phyloP scores from a whole-genome alignment of 306 rosid species.

The Purshia tridentata region DNA sequence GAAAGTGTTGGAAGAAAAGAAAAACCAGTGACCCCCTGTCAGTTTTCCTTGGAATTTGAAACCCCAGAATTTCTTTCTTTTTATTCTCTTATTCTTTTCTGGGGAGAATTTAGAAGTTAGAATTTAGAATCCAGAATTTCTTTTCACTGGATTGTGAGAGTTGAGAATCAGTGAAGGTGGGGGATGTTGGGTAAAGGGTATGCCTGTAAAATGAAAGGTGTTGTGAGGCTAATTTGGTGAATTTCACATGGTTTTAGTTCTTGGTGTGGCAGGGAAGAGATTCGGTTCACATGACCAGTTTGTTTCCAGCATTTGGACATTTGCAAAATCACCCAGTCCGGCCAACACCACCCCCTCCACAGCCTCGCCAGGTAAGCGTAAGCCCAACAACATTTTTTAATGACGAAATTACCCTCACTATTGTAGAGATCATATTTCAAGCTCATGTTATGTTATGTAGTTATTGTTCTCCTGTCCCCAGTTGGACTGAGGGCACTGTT shows the following conservation, averaged over 20 bases:
- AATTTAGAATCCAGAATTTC: conserved; percentile 1
- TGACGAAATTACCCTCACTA: conserved; percentile 1
- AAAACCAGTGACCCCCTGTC: not conserved
- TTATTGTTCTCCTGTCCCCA: too few species aligned
- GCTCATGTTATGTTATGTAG: too few species aligned
- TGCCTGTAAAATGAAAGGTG: conserved; percentile 2
- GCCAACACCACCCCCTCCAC: conserved; percentile 63
- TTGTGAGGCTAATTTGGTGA: conserved; percentile 14
- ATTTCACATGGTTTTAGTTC: not conserved
- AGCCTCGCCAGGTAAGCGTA: conserved; percentile 76
- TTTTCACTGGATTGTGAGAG: not conserved
- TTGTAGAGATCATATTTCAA: not conserved
- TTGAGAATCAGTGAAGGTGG: not conserved
- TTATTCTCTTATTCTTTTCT: not conserved
- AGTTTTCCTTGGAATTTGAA: conserved; percentile 17
- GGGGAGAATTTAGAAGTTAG: not conserved
- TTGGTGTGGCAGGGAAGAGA: conserved; percentile 56
- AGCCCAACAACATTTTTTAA: not conserved
- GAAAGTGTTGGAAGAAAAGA: not conserved
- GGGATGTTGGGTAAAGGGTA: too few species aligned
- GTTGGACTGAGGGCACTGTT: not conserved
- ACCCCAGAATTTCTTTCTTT: conserved; percentile 1
- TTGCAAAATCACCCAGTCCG: conserved; percentile 62
- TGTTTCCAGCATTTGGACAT: conserved; percentile 75
- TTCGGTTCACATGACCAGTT: conserved; percentile 56